A percentile compares a stretch with the other conserved stretches of the same genome.
Evolutionary conservation across 2,329 filamentous ascomycete species (phyloP).

Genomic region (Pyrenophora graminea): DNA sequence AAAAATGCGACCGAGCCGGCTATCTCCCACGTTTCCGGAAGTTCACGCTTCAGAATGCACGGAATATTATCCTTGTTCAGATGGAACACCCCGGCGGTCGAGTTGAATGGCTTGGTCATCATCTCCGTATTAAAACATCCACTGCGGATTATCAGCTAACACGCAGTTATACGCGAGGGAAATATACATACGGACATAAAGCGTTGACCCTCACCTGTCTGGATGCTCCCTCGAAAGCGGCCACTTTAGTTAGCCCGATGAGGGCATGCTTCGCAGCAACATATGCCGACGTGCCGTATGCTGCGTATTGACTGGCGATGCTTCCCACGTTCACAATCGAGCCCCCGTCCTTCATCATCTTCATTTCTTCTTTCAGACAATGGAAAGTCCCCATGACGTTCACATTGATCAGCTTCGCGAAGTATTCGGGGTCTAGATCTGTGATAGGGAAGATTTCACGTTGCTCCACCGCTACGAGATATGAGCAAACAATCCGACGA

Average conservation of each 20-base stretch:
- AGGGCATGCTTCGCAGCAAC: slow-evolving; percentile 46
- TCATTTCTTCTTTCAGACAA: slow-evolving; percentile 35
- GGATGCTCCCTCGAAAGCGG: slow-evolving; percentile 41
- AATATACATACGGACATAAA: slow-evolving; percentile 16
- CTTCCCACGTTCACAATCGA: slow-evolving; percentile 24
- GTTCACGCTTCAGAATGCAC: slow-evolving; percentile 2
- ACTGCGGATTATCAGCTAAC: background rate
- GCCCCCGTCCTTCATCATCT: slow-evolving; percentile 14
- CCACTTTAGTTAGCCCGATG: slow-evolving; percentile 44
- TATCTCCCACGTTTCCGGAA: slow-evolving; percentile 6
- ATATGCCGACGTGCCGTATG: slow-evolving; percentile 50
- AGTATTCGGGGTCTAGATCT: slow-evolving; percentile 18
- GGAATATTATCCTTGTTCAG: slow-evolving; percentile 4
- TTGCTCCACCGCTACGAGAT: slow-evolving; percentile 2
- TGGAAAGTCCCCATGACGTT: slow-evolving; percentile 48
- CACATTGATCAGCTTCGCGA: slow-evolving; percentile 30
- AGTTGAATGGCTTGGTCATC: slow-evolving; percentile 4
- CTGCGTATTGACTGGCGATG: slow-evolving; percentile 30
- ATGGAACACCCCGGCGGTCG: background rate
- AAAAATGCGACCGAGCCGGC: slow-evolving; percentile 2
- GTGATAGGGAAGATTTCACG: slow-evolving; percentile 8
- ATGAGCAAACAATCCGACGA: background rate
- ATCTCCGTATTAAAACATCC: slow-evolving; percentile 4
- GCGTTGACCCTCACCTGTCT: slow-evolving; percentile 19
- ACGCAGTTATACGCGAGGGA: background rate